These are phyloP conservation scores for Ceriops zippeliana DNA, from an alignment of 345 rosid genomes.

Conservation along the genomic window DNA sequence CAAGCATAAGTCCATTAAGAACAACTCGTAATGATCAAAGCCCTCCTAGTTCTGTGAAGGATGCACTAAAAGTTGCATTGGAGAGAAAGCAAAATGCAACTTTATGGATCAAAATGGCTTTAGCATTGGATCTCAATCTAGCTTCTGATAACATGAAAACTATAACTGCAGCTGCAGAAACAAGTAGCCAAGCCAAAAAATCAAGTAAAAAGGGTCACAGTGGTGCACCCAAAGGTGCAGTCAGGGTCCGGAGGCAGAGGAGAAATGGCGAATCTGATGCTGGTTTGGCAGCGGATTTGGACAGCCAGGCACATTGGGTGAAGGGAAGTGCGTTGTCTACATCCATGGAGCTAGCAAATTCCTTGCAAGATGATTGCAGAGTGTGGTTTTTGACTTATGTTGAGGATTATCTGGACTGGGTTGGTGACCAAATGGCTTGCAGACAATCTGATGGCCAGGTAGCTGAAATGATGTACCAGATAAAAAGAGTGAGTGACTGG, in stretches of 20 bases:
- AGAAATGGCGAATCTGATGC: slow-evolving; percentile 20
- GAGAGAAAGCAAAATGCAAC: slow-evolving; percentile 50
- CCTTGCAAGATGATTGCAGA: slow-evolving; percentile 43
- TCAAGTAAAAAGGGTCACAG: slow-evolving; percentile 5
- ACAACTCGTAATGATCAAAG: slow-evolving; percentile 15
- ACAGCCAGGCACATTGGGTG: slow-evolving; percentile 23
- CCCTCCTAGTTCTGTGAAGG: slow-evolving; percentile 10
- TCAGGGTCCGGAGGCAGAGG: slow-evolving; percentile 18
- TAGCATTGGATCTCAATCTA: slow-evolving; percentile 51
- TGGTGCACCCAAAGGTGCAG: slow-evolving; percentile 21
- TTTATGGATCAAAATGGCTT: slow-evolving; percentile 56
- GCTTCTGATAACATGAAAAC: slow-evolving; percentile 17
- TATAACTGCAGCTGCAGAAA: neutral
- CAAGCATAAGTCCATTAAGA: slow-evolving; percentile 14
- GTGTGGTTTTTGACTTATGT: slow-evolving; percentile 48
- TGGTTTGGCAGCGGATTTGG: slow-evolving; percentile 14
- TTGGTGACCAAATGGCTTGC: slow-evolving; percentile 24
- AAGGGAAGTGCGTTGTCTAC: slow-evolving; percentile 33
- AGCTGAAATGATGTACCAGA: slow-evolving; percentile 45
- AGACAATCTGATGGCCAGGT: slow-evolving; percentile 36
- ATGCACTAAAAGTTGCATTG: slow-evolving; percentile 30
- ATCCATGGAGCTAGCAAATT: slow-evolving; percentile 35
- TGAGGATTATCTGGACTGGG: slow-evolving; percentile 55
- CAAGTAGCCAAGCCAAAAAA: slow-evolving; percentile 1
- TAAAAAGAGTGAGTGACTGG: slow-evolving; percentile 66